phyloP scores from a whole-genome alignment of 1,284 basidiomycete species.

The Ganoderma sinense region DNA sequence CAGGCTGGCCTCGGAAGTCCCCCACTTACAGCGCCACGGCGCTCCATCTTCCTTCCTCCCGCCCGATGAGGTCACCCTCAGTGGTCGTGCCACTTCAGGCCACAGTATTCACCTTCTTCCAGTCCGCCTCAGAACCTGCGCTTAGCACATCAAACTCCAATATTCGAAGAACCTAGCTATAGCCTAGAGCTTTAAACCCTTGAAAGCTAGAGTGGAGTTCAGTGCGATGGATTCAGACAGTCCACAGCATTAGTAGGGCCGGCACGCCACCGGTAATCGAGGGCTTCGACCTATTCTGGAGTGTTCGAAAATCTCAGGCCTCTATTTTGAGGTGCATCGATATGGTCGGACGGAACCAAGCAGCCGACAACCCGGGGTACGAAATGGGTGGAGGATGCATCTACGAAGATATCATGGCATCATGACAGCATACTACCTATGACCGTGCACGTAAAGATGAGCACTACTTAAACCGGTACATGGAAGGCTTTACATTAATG shows the following conservation, averaged over 20 bases:
- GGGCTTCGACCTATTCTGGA: too few species aligned
- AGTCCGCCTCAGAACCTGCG: too few species aligned
- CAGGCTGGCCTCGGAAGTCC: background rate
- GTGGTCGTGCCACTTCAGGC: background rate
- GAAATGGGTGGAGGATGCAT: background rate
- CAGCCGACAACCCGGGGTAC: too few species aligned
- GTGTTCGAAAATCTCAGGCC: background rate
- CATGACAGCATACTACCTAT: background rate
- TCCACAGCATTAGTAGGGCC: too few species aligned
- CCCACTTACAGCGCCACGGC: background rate
- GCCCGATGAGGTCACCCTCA: background rate
- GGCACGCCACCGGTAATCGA: too few species aligned
- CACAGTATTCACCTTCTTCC: too few species aligned
- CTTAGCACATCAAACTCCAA: too few species aligned
- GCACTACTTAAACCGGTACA: background rate
- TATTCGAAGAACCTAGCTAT: too few species aligned
- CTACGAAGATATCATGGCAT: background rate
- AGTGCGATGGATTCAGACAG: too few species aligned
- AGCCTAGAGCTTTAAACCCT: too few species aligned
- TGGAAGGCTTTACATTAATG: slow-evolving; percentile 1
- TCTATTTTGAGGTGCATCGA: background rate
- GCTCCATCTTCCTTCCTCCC: background rate
- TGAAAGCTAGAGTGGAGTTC: too few species aligned
- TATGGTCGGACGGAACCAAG: too few species aligned
- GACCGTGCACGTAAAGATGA: background rate